These are phyloP conservation scores for Isoetes taiwanensis DNA, from an alignment of 75 land plant genomes.

Conservation along the genomic window DNA sequence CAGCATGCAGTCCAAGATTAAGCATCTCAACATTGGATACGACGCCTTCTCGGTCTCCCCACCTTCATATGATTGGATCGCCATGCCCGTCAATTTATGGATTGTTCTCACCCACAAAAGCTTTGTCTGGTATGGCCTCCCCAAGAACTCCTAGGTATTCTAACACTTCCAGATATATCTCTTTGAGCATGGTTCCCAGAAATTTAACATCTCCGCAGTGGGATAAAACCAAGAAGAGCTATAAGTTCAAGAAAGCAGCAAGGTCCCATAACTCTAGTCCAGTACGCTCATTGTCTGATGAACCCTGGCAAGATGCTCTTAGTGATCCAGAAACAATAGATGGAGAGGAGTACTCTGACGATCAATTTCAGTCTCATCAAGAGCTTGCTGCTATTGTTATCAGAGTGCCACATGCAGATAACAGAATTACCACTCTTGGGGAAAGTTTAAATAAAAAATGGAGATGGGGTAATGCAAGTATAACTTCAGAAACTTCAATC, in stretches of 20 bases:
- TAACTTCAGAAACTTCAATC: too few species aligned
- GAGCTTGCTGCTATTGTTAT: conserved; percentile 1
- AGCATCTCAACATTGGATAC: conserved; percentile 2
- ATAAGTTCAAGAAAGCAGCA: neutral
- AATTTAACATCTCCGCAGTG: neutral
- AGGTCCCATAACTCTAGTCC: neutral
- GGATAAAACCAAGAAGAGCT: neutral
- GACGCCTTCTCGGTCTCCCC: neutral
- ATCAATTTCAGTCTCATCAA: neutral
- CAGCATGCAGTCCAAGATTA: neutral
- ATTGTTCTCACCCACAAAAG: neutral
- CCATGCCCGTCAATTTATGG: neutral
- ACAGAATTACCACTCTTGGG: neutral
- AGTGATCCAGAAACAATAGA: neutral
- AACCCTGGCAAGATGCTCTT: neutral
- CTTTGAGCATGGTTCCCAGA: neutral
- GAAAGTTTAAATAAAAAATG: neutral
- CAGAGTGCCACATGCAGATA: neutral
- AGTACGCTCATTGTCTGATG: neutral
- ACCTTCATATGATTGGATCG: too few species aligned
- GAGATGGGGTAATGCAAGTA: too few species aligned
- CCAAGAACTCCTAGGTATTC: neutral
- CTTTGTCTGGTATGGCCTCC: neutral
- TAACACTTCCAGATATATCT: neutral
- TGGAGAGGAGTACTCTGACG: neutral